phyloP scores from a whole-genome alignment of 495 filamentous ascomycete species.

The Mycothermus thermophilus region DNA sequence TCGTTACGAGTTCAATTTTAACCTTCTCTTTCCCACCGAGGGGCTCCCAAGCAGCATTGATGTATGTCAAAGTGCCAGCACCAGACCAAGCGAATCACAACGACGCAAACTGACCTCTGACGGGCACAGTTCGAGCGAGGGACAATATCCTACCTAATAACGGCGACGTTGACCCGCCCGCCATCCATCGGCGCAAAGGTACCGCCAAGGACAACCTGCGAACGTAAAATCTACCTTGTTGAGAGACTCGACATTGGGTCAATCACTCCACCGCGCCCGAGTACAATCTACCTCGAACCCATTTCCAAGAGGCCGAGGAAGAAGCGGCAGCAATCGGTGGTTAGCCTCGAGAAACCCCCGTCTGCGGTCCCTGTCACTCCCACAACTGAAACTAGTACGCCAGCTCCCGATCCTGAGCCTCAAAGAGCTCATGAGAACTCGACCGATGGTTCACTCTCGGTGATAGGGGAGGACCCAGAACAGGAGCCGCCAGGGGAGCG shows the following conservation, averaged over 20 bases:
- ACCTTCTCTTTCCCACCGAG: slow-evolving; percentile 63
- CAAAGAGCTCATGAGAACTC: slow-evolving; percentile 28
- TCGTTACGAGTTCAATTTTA: slow-evolving; percentile 85
- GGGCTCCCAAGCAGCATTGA: slow-evolving; percentile 85
- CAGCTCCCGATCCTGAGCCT: slow-evolving; percentile 25
- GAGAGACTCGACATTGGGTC: slow-evolving; percentile 53
- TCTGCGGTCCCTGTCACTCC: too few species aligned
- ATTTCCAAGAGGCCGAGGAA: slow-evolving; percentile 42
- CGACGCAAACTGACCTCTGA: slow-evolving; percentile 8
- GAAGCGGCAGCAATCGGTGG: slow-evolving; percentile 24
- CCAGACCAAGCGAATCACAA: too few species aligned
- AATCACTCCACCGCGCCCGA: slow-evolving; percentile 43
- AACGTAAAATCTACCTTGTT: slow-evolving; percentile 62
- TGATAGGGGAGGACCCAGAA: slow-evolving; percentile 23
- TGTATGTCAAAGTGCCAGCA: too few species aligned
- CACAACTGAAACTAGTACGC: slow-evolving; percentile 20
- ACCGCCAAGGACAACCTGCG: slow-evolving; percentile 60
- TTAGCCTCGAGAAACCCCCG: slow-evolving; percentile 13
- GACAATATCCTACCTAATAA: slow-evolving; percentile 79
- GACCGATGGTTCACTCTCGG: slow-evolving; percentile 26
- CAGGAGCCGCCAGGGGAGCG: slow-evolving; percentile 11
- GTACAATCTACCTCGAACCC: slow-evolving; percentile 71
- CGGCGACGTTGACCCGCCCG: slow-evolving; percentile 78
- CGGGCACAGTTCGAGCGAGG: slow-evolving; percentile 76
- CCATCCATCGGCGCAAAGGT: slow-evolving; percentile 45